Conservation (phyloP, 1,139 yeast species). For the Yamadazyma epiphylla region DNA sequence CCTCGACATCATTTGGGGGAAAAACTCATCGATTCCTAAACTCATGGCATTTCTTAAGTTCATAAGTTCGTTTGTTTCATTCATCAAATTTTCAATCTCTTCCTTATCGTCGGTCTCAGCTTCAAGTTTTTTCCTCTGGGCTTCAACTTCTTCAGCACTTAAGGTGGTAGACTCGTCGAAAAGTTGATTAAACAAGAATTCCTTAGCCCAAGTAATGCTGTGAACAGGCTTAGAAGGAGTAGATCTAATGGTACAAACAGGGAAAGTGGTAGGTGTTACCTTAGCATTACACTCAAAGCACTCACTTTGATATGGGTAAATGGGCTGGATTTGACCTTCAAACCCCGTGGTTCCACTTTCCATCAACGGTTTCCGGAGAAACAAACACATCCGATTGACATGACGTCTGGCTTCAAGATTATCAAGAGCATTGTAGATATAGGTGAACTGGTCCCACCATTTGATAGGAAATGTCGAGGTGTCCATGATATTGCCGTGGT, state of each 20-base stretch:
- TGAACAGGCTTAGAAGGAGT: conserved; percentile 97
- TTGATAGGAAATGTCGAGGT: conserved; percentile 61
- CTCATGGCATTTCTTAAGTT: conserved; percentile 52
- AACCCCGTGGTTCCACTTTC: conserved; percentile 97
- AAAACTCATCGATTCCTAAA: conserved; percentile 18
- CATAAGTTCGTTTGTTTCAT: conserved; percentile 73
- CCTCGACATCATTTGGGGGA: conserved; percentile 45
- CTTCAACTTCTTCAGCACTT: conserved; percentile 23
- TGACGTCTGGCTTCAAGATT: conserved; percentile 89
- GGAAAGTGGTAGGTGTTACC: conserved; percentile 84
- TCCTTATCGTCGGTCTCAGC: conserved; percentile 53
- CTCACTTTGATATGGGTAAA: conserved; percentile 76
- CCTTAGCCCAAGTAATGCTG: conserved; percentile 97
- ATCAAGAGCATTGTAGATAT: conserved; percentile 89
- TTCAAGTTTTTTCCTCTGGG: conserved; percentile 34
- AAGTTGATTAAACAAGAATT: conserved; percentile 76
- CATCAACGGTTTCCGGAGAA: conserved; percentile 70
- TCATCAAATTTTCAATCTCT: conserved; percentile 65
- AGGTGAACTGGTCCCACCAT: conserved; percentile 80
- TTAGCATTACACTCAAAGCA: conserved; percentile 92
- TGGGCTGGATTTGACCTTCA: conserved; percentile 91
- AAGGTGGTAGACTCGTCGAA: conserved; percentile 54
- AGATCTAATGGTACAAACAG: conserved; percentile 94
- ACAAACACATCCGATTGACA: conserved; percentile 79
- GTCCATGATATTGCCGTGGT: conserved; percentile 88